Evolutionary conservation across 1,284 basidiomycete species (phyloP).

Genomic region (Moesziomyces sp.): DNA sequence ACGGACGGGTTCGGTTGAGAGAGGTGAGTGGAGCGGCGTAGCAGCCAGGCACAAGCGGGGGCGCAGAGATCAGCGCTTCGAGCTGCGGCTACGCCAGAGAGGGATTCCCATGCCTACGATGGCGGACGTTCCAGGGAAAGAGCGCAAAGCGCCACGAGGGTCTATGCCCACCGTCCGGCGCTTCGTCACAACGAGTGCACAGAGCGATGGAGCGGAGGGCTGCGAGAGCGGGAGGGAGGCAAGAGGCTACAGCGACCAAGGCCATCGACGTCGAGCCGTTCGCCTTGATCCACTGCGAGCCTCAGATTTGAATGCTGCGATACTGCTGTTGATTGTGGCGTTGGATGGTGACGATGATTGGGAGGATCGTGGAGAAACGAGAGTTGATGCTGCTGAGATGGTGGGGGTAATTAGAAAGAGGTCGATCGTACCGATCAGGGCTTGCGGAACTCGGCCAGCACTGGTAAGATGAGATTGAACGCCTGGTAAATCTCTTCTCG

Average conservation of each 20-base stretch:
- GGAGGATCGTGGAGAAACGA: background rate
- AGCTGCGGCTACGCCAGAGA: too few species aligned
- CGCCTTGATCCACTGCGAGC: background rate
- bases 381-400: conserved; percentile 33
- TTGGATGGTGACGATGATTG: background rate
- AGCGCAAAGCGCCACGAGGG: conserved; percentile 1
- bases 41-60: background rate
- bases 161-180: background rate
- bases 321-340: conserved; percentile 37
- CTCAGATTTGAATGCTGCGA: conserved; percentile 31
- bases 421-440: conserved; percentile 39
- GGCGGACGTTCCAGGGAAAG: conserved; percentile 9
- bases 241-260: conserved; percentile 1
- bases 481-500: conserved; percentile 99
- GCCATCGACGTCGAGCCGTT: conserved; percentile 23
- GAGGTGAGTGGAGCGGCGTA: background rate
- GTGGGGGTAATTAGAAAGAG: conserved; percentile 31
- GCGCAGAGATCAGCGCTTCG: background rate
- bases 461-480: conserved; percentile 93
- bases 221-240: background rate
- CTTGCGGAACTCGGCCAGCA: conserved; percentile 69
- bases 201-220: background rate
- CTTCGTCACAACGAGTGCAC: too few species aligned
- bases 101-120: conserved; percentile 11
- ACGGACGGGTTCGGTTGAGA: conserved; percentile 6